Evolutionary conservation across 2,329 filamentous ascomycete species (phyloP).

Genomic region (Zarea fungicola): DNA sequence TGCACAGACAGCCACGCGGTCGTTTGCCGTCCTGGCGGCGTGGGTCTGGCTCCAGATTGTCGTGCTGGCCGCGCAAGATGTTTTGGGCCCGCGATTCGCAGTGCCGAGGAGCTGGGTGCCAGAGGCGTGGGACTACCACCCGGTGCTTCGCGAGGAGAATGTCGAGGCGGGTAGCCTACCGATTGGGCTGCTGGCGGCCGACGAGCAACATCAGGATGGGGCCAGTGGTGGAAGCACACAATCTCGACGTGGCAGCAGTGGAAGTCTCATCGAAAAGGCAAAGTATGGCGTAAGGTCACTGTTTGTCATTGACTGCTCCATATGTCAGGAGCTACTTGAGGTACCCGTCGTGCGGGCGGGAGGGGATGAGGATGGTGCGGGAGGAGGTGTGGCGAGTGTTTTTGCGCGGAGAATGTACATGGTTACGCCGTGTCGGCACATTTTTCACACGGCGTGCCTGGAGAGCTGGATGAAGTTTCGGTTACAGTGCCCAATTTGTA

Average conservation of each 20-base stretch:
- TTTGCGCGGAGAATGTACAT: conserved; percentile 83
- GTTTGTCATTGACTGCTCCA: conserved; percentile 79
- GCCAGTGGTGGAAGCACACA: not conserved
- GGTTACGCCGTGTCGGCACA: conserved; percentile 94
- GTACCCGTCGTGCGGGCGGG: conserved; percentile 68
- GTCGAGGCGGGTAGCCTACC: conserved; percentile 75
- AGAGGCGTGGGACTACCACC: conserved; percentile 93
- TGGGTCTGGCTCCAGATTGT: conserved; percentile 90
- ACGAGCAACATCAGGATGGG: not conserved
- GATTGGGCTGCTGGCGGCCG: conserved; percentile 55
- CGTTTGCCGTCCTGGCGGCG: conserved; percentile 54
- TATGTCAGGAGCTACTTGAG: conserved; percentile 88
- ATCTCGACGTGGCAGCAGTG: conserved; percentile 16
- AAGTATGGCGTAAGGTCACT: conserved; percentile 28
- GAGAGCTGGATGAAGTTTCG: conserved; percentile 96
- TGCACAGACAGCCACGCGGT: conserved; percentile 59
- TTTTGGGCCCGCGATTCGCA: conserved; percentile 84
- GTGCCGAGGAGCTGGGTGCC: conserved; percentile 63
- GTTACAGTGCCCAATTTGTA: conserved; percentile 90
- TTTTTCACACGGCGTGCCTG: conserved; percentile 87
- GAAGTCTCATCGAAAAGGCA: conserved; percentile 25
- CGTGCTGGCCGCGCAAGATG: conserved; percentile 72
- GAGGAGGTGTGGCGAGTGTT: conserved; percentile 57
- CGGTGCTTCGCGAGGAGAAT: conserved; percentile 76
- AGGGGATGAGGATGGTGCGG: conserved; percentile 48